Percentiles rank a stretch among this genome's conserved stretches.
phyloP scores from a whole-genome alignment of 495 filamentous ascomycete genomes.

The Penicillium pulvis region DNA sequence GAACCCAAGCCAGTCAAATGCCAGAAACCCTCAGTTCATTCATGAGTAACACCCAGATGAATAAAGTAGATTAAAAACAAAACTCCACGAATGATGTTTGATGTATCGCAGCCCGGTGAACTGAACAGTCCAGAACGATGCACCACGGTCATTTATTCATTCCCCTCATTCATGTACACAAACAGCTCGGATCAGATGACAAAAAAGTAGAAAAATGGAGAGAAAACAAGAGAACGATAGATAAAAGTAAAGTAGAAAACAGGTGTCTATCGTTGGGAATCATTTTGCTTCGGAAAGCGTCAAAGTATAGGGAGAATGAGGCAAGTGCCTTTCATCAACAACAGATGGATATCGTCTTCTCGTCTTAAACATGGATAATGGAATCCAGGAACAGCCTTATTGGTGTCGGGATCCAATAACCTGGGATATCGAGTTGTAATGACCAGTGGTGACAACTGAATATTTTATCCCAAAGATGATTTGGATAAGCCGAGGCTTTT shows the following conservation, averaged over 20 bases:
- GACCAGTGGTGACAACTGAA: not conserved
- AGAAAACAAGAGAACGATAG: not conserved
- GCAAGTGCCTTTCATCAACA: not conserved
- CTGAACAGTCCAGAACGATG: not conserved
- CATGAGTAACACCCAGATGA: not conserved
- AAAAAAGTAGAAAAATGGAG: conserved; percentile 3
- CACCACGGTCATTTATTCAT: conserved; percentile 17
- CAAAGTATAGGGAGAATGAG: not conserved
- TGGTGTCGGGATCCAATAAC: not conserved
- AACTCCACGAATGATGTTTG: conserved; percentile 12
- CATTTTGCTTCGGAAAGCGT: conserved; percentile 6
- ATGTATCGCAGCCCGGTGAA: conserved; percentile 8
- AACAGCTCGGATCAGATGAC: not conserved
- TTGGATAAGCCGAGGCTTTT: not conserved
- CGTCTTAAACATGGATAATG: not conserved
- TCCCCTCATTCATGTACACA: conserved; percentile 16
- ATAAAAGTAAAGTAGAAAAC: not conserved
- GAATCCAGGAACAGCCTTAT: not conserved
- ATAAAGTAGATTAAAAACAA: conserved; percentile 4
- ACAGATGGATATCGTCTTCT: conserved; percentile 1
- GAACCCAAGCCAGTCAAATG: not conserved
- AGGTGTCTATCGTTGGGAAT: conserved; percentile 8
- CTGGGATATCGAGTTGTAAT: not conserved
- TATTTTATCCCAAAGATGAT: not conserved
- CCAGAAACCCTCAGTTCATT: conserved; percentile 1